These are phyloP conservation scores for Trichoderma reesei DNA, from an alignment of 495 filamentous ascomycete genomes.

Conservation along the genomic window DNA sequence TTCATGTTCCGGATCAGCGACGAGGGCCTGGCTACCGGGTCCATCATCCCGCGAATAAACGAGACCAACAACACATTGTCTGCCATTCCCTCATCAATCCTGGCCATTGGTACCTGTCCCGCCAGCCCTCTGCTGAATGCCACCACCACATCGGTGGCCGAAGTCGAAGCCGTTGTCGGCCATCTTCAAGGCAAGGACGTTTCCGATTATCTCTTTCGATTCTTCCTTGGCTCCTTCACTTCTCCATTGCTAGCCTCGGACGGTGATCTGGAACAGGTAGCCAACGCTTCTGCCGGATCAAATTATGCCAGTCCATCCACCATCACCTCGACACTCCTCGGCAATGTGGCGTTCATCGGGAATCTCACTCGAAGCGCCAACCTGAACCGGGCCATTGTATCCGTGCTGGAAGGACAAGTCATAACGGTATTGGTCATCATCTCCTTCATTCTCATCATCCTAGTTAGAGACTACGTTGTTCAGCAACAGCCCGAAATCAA, in stretches of 20 bases:
- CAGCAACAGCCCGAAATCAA: slow-evolving; percentile 84
- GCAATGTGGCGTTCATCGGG: slow-evolving; percentile 60
- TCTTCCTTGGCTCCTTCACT: slow-evolving; percentile 10
- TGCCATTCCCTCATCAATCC: not conserved
- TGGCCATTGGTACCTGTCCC: slow-evolving; percentile 27
- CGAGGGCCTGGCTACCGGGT: slow-evolving; percentile 60
- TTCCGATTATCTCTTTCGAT: not conserved
- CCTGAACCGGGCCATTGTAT: slow-evolving; percentile 71
- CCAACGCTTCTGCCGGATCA: not conserved
- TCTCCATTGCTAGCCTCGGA: not conserved
- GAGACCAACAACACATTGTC: not conserved
- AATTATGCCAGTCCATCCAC: not conserved
- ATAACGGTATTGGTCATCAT: slow-evolving; percentile 86
- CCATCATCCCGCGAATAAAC: slow-evolving; percentile 18
- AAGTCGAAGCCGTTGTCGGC: slow-evolving; percentile 22
- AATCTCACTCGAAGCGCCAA: slow-evolving; percentile 61
- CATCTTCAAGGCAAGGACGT: slow-evolving; percentile 15
- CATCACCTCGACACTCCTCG: slow-evolving; percentile 38
- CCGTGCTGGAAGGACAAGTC: slow-evolving; percentile 82
- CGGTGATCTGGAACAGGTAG: not conserved
- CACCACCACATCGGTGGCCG: slow-evolving; percentile 24
- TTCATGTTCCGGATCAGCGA: slow-evolving; percentile 92
- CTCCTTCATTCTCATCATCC: slow-evolving; percentile 86
- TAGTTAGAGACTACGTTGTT: slow-evolving; percentile 96
- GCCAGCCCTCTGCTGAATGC: slow-evolving; percentile 35